Percentiles rank a stretch among this genome's conserved stretches.
These are phyloP conservation scores for Crithidia acanthocephali DNA, from an alignment of 208 protist genomes.

Conservation along the genomic window DNA sequence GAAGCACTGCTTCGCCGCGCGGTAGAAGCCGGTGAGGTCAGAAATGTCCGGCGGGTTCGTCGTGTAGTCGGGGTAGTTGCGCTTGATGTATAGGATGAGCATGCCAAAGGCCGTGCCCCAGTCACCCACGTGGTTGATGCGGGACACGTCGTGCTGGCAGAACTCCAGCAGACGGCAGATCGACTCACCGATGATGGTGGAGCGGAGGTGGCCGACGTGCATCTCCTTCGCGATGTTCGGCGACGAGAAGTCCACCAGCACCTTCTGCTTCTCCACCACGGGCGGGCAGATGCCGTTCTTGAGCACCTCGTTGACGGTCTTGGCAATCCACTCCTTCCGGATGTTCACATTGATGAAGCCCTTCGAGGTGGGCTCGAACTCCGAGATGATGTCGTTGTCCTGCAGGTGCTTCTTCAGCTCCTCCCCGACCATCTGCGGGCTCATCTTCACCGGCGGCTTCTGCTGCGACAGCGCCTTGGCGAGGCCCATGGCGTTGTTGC, in stretches of 20 bases:
- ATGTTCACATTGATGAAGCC: constrained; percentile 96
- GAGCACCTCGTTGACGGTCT: constrained; percentile 60
- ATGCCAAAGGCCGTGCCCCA: constrained; percentile 99
- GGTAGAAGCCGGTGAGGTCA: constrained; percentile 96
- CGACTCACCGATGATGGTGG: constrained; percentile 98
- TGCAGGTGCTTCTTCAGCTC: constrained; percentile 79
- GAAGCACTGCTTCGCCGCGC: constrained; percentile 94
- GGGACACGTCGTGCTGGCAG: constrained; percentile 91
- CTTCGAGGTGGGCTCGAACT: constrained; percentile 84
- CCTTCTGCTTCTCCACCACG: constrained; percentile 51
- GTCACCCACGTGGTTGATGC: constrained; percentile 99
- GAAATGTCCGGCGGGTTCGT: constrained; percentile 89
- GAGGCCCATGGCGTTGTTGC: constrained; percentile 96
- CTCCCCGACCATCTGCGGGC: constrained; percentile 83
- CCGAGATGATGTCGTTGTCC: constrained; percentile 85
- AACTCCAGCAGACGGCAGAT: constrained; percentile 95
- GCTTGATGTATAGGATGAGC: constrained; percentile 97
- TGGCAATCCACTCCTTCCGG: constrained; percentile 58
- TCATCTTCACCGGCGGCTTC: constrained; percentile 83
- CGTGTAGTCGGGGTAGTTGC: constrained; percentile 91
- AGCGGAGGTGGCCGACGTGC: constrained; percentile 98
- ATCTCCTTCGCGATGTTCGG: constrained; percentile 99
- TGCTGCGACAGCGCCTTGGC: constrained; percentile 83
- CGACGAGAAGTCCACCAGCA: constrained; percentile 98
- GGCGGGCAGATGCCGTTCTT: constrained; percentile 75